Base-by-base conservation (phyloP, 169 alveolate genomes). In the Cardiosporidium cionae region DNA sequence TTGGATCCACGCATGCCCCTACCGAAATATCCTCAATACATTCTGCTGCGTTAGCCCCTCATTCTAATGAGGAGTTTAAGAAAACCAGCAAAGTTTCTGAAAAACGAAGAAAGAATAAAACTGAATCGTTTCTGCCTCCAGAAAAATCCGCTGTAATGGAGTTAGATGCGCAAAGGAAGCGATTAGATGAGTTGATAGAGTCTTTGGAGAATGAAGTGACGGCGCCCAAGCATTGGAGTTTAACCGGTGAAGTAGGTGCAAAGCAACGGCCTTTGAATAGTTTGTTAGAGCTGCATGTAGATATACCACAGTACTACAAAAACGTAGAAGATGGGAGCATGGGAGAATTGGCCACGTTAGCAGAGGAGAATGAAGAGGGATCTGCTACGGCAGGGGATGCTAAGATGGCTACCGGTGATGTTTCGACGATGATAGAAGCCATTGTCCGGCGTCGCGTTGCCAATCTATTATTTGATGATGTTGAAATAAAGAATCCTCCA, bases 191-290 rank as follows among this genome's bases (percentile, higher is more conserved):
- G 16, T n/a, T 44, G 58, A 44, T 44, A 16, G 58, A 44, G 16
- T 16, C 16, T 16, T n/a, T 44, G n/a, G 96, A 91, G 67, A 74
- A 81, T 58, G 88, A 88, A 27, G 72, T 86, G 72, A 73, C 87
- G 1, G 79, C 78, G 27, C 77, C 78, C 68, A 91, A 91, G 72
- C 89, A 84, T 27, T 91, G 96, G 96, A 82, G 91, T 16, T 37
- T 91, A 68, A 79, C 68, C 72, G 96, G 96, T 23, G 96, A 91
- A 65, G 86, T 87, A 28, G 37, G 34, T 16, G 91, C 86, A 0
- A 72, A 77, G 65, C 73, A 86, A 35, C 62, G 96, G 22, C 94
- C 95, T 1, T 70, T 85, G 31, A 87, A 91, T 70, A 84, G 93
- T 32, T 71, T 91, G 22, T 75, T 91, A n/a, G 82, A 76, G 9